These are phyloP conservation scores for Emericellopsis cladophorae DNA, from an alignment of 2,329 filamentous ascomycete species.

Conservation along the genomic window DNA sequence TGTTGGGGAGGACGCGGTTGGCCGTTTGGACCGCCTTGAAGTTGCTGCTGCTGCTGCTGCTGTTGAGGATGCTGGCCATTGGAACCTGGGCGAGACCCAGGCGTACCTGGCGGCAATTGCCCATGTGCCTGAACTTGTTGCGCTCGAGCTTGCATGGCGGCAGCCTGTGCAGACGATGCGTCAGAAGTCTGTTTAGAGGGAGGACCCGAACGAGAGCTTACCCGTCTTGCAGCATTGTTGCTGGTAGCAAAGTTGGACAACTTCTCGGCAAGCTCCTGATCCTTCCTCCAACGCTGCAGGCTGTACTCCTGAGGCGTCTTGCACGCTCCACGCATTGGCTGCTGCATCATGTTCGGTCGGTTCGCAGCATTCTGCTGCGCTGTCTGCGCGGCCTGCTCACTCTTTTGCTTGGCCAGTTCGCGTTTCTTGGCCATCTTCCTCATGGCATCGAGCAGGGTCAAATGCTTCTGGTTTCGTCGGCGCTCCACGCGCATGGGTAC, in stretches of 20 bases:
- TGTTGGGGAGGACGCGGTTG: background rate
- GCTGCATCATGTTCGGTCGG: conserved; percentile 44
- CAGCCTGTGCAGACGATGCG: conserved; percentile 15
- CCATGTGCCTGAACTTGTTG: conserved; percentile 27
- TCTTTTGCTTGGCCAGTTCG: conserved; percentile 70
- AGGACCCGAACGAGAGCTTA: conserved; percentile 17
- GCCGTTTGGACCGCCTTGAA: conserved; percentile 18
- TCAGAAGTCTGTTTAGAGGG: too few species aligned
- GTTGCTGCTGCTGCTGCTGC: conserved; percentile 23
- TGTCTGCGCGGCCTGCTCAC: conserved; percentile 59
- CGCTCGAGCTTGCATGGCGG: conserved; percentile 31
- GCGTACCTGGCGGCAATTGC: conserved; percentile 29
- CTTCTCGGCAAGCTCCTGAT: conserved; percentile 53
- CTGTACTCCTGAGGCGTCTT: conserved; percentile 90
- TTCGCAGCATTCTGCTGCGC: conserved; percentile 74
- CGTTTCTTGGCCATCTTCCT: conserved; percentile 90
- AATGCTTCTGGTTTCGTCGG: conserved; percentile 71
- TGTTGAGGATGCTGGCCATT: conserved; percentile 1
- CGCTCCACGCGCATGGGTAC: conserved; percentile 77
- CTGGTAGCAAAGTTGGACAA: conserved; percentile 43
- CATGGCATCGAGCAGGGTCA: conserved; percentile 88
- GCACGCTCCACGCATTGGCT: conserved; percentile 20
- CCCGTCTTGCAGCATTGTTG: conserved; percentile 45
- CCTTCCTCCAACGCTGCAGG: conserved; percentile 74
- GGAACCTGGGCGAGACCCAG: conserved; percentile 11